phyloP scores from a whole-genome alignment of 2,329 filamentous ascomycete species.

The Leptographium radiaticola region DNA sequence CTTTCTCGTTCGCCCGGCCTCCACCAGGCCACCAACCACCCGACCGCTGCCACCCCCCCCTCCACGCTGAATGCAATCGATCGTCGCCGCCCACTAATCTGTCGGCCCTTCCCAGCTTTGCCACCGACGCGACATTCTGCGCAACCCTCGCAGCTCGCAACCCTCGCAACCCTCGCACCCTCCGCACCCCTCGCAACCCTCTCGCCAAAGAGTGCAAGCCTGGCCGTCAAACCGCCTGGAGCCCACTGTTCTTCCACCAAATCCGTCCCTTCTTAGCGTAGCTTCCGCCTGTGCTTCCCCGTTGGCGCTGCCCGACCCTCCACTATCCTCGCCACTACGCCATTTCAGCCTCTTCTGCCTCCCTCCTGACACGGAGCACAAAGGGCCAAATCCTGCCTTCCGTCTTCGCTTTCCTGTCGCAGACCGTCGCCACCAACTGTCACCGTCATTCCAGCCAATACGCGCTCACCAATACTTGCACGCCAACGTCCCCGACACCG shows the following conservation, averaged over 20 bases:
- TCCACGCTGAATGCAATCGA: slow-evolving; percentile 1
- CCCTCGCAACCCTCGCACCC: background rate
- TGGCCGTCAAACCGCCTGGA: no score
- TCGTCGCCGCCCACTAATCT: slow-evolving; percentile 4
- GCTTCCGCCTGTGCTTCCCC: slow-evolving; percentile 1
- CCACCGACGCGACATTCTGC: background rate
- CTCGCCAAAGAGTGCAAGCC: no score
- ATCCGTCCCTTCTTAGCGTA: background rate
- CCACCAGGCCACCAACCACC: background rate
- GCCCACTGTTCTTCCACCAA: background rate
- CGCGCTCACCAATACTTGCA: background rate
- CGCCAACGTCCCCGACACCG: background rate
- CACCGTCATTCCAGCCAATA: background rate
- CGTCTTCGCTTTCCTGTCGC: background rate
- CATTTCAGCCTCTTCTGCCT: background rate
- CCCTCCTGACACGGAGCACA: background rate
- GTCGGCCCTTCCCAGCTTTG: background rate
- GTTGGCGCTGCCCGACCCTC: background rate
- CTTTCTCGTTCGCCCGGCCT: background rate
- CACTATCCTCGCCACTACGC: background rate
- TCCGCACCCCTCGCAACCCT: background rate
- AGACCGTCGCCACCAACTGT: background rate
- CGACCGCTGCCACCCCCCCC: background rate
- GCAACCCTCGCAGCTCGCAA: background rate
- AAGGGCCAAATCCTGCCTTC: background rate